phyloP scores from a whole-genome alignment of 2,329 filamentous ascomycete genomes.

The Meredithiella fracta region DNA sequence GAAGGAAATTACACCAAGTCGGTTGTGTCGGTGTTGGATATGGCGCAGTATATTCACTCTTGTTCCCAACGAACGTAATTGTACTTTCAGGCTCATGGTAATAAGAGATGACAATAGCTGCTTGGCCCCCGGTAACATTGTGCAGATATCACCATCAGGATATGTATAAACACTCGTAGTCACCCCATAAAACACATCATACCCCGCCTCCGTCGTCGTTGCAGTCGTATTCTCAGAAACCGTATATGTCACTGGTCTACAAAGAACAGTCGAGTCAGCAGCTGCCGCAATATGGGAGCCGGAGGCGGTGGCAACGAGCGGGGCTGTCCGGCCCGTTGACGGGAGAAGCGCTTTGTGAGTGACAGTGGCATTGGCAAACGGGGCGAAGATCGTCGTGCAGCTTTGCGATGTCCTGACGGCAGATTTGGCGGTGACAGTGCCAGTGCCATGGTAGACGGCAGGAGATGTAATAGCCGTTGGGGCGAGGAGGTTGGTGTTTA shows the following conservation, averaged over 20 bases:
- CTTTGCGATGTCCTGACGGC: background rate
- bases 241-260: background rate
- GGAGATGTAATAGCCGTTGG: background rate
- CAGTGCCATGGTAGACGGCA: background rate
- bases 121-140: constrained; percentile 19
- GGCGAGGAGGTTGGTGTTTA: background rate
- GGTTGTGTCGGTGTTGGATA: constrained; percentile 27
- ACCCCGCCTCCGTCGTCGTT: constrained; percentile 1
- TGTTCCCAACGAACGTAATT: constrained; percentile 31
- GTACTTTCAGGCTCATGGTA: constrained; percentile 28
- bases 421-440: background rate
- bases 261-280: constrained; percentile 7
- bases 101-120: constrained; percentile 27
- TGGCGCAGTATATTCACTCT: constrained; percentile 30
- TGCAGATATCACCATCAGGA: constrained; percentile 19
- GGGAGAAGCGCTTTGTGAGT: background rate
- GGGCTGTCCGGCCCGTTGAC: background rate
- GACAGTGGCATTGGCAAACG: constrained; percentile 8
- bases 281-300: constrained; percentile 5
- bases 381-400: constrained; percentile 12
- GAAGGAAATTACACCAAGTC: constrained; percentile 22
- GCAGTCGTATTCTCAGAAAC: background rate
- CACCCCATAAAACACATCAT: constrained; percentile 3
- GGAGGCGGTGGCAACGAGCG: constrained; percentile 2
- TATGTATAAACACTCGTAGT: constrained; percentile 8